Conservation (phyloP, 208 protist species). For the Acanthamoeba triangularis region DNA sequence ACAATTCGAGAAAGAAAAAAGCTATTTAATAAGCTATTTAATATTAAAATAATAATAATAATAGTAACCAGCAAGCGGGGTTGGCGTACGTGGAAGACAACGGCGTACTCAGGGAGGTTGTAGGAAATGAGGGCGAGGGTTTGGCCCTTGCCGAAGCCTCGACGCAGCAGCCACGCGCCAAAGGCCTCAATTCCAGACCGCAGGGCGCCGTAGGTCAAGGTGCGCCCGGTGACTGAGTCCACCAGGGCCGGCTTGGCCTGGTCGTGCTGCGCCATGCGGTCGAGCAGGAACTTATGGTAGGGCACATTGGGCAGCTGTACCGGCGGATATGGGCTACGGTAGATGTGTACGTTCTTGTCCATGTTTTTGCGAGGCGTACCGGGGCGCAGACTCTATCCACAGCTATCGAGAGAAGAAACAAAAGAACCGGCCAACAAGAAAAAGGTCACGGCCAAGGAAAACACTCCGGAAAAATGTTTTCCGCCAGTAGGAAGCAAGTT, state of each 20-base stretch:
- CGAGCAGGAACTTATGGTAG: neutral
- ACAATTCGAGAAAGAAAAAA: neutral
- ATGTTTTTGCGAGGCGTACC: neutral
- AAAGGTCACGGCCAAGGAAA: no score
- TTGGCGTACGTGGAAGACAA: constrained; percentile 40
- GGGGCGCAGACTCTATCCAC: neutral
- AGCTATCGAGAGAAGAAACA: neutral
- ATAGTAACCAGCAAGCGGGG: neutral
- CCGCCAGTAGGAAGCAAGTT: no score
- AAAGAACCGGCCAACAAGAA: neutral
- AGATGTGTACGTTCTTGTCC: neutral
- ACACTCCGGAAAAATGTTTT: no score
- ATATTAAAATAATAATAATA: neutral
- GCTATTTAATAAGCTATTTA: neutral
- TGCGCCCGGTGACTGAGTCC: neutral
- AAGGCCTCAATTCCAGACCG: neutral
- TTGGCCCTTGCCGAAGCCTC: constrained; percentile 31
- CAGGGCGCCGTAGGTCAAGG: neutral
- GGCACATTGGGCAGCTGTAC: neutral
- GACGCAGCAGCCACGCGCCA: neutral
- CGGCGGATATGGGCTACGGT: neutral
- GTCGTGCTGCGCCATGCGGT: neutral
- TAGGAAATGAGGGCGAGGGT: constrained; percentile 3
- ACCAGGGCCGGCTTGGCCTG: constrained; percentile 30
- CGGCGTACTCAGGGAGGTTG: constrained; percentile 54